Conservation (phyloP, 1,284 basidiomycete species). For the Trametes pubescens region DNA sequence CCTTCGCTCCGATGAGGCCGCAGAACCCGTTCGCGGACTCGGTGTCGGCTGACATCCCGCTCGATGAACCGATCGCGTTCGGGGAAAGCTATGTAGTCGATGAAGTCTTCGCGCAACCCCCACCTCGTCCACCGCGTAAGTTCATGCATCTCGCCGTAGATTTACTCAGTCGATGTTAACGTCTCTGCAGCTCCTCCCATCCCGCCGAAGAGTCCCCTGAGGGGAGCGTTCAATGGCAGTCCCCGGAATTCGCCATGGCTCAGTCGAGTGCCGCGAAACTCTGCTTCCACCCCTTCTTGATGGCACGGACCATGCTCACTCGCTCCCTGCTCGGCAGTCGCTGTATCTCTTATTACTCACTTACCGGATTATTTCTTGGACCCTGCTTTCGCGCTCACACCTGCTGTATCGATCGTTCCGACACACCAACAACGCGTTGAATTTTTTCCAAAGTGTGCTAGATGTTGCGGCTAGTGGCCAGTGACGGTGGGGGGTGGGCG, state of each 20-base stretch:
- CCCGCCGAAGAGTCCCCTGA: constrained; percentile 33
- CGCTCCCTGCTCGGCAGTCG: background rate
- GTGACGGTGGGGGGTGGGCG: background rate
- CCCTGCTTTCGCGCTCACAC: background rate
- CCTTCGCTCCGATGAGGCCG: constrained; percentile 26
- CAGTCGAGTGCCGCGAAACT: constrained; percentile 26
- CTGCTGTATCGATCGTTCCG: background rate
- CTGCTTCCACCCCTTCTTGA: constrained; percentile 15
- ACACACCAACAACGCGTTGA: constrained; percentile 24
- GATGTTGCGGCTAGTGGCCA: background rate
- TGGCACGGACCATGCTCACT: constrained; percentile 2
- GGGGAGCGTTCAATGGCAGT: constrained; percentile 9
- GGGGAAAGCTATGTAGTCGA: background rate
- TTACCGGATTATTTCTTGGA: constrained; percentile 3
- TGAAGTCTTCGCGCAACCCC: constrained; percentile 5
- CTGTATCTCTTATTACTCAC: background rate
- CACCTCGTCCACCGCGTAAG: constrained; percentile 7
- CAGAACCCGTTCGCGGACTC: constrained; percentile 34
- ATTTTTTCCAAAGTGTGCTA: constrained; percentile 12
- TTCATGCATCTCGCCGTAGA: background rate
- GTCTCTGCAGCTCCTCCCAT: constrained; percentile 25
- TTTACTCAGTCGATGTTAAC: background rate
- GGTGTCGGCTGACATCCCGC: constrained; percentile 20
- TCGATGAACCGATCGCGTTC: constrained; percentile 20
- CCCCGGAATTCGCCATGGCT: constrained; percentile 27